phyloP scores from a whole-genome alignment of 441 rosid species.

The Jatropha podagrica region DNA sequence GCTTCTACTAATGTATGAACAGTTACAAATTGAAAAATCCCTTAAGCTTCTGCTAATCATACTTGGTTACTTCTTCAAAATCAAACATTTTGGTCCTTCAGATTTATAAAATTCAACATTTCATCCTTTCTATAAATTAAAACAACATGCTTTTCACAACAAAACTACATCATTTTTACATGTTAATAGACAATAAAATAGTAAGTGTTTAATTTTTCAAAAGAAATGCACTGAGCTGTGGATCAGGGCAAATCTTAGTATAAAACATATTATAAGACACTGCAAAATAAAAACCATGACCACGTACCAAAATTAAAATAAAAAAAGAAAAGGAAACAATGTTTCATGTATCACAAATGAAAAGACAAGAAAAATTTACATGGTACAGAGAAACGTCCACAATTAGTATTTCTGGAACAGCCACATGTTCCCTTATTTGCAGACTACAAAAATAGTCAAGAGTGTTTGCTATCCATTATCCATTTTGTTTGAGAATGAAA shows the following conservation, averaged over 20 bases:
- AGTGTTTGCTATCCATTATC: neutral
- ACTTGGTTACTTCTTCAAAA: neutral
- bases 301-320: neutral
- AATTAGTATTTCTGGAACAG: neutral
- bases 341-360: neutral
- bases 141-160: neutral
- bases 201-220: neutral
- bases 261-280: neutral
- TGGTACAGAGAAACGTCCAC: too few species aligned
- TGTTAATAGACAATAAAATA: neutral
- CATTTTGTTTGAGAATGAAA: conserved; percentile 3
- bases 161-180: neutral
- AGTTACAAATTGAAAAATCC: neutral
- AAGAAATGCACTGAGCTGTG: neutral
- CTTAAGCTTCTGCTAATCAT: too few species aligned
- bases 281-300: neutral
- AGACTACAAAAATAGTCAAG: neutral
- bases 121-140: neutral
- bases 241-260: neutral
- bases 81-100: neutral
- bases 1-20: neutral
- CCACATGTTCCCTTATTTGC: neutral
- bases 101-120: neutral
- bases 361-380: neutral
- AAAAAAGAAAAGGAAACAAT: neutral